phyloP scores from a whole-genome alignment of 129 eudicot genomes.

The Escallonia rubra region DNA sequence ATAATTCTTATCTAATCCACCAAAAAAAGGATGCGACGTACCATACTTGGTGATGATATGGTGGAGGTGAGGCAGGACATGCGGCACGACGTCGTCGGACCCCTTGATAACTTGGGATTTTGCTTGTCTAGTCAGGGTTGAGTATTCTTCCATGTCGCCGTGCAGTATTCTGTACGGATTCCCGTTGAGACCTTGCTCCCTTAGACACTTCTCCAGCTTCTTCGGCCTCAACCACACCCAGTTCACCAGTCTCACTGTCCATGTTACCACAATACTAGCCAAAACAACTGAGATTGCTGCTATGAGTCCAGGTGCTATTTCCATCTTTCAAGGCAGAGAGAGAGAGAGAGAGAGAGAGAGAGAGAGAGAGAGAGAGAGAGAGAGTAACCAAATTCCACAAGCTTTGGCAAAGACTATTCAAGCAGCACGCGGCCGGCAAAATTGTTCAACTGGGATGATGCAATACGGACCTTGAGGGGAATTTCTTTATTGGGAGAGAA shows the following conservation, averaged over 20 bases:
- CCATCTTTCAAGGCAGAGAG: constrained; percentile 7
- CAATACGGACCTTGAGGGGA: too few relatives aligned
- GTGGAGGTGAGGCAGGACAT: constrained; percentile 32
- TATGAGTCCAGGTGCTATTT: neutral
- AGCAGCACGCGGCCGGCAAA: neutral
- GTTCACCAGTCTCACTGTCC: constrained; percentile 26
- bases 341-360: neutral
- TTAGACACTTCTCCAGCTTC: constrained; percentile 40
- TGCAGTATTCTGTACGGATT: constrained; percentile 31
- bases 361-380: neutral
- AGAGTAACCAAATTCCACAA: neutral
- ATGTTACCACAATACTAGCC: constrained; percentile 13
- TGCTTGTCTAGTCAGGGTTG: constrained; percentile 21
- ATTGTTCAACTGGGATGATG: neutral
- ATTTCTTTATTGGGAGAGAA: too few relatives aligned
- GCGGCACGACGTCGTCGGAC: constrained; percentile 29
- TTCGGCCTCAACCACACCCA: constrained; percentile 64
- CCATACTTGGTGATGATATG: constrained; percentile 42
- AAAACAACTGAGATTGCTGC: constrained; percentile 22
- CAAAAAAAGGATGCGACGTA: neutral
- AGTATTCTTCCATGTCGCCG: constrained; percentile 41
- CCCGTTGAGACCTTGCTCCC: constrained; percentile 43
- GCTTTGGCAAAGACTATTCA: neutral
- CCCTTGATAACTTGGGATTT: constrained; percentile 23
- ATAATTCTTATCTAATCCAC: neutral